These are phyloP conservation scores for Leccinum boreale DNA, from an alignment of 768 basidiomycete genomes.

Conservation along the genomic window DNA sequence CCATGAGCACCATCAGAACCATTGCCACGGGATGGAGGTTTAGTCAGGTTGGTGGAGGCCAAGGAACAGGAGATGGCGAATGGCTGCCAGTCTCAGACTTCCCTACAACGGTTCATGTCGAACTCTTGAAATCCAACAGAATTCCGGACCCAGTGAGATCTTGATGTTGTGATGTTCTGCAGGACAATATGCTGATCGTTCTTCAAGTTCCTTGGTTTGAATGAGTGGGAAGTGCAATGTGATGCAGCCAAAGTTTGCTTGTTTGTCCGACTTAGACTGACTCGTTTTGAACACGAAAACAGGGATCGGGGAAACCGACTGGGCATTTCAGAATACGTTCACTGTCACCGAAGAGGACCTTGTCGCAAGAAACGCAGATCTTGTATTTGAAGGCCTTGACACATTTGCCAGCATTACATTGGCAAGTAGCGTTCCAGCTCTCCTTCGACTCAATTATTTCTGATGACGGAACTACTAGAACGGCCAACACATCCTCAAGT, in stretches of 20 bases:
- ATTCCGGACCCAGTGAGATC: slow-evolving; percentile 81
- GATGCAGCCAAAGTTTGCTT: slow-evolving; percentile 17
- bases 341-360: slow-evolving; percentile 46
- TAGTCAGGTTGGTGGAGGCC: slow-evolving; percentile 60
- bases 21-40: slow-evolving; percentile 59
- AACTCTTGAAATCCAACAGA: slow-evolving; percentile 65
- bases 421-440: slow-evolving; percentile 34
- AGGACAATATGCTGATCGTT: slow-evolving; percentile 7
- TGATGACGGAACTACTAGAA: slow-evolving; percentile 49
- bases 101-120: slow-evolving; percentile 87
- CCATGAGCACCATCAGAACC: slow-evolving; percentile 23
- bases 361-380: slow-evolving; percentile 50
- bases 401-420: slow-evolving; percentile 77
- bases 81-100: slow-evolving; percentile 64
- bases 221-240: slow-evolving; percentile 94
- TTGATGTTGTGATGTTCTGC: neutral
- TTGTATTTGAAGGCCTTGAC: slow-evolving; percentile 90
- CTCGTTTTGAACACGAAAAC: neutral
- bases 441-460: neutral
- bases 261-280: neutral
- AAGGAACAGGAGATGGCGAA: slow-evolving; percentile 58
- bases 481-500: slow-evolving; percentile 64
- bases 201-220: slow-evolving; percentile 64
- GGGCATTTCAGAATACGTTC: slow-evolving; percentile 78
- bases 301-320: slow-evolving; percentile 90